Percentiles rank a stretch among this genome's conserved stretches.
These are phyloP conservation scores for Aspergillus sp. DNA, from an alignment of 2,329 filamentous ascomycete genomes.

Conservation along the genomic window DNA sequence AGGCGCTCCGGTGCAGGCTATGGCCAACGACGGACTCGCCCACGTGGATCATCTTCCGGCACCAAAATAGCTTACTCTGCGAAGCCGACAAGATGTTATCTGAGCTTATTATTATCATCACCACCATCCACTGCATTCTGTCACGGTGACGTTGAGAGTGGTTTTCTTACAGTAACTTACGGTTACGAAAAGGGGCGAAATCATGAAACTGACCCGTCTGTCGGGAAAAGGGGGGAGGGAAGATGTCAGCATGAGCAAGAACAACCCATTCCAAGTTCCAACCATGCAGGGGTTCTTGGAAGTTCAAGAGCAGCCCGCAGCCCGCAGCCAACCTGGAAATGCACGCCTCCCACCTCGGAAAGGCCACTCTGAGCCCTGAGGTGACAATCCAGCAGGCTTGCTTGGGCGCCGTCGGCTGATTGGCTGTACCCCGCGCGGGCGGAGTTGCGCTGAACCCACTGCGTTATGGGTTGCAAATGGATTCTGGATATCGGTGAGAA, in stretches of 20 bases:
- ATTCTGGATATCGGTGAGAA: background rate
- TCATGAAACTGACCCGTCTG: background rate
- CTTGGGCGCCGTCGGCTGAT: background rate
- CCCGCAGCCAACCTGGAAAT: background rate
- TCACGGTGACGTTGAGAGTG: background rate
- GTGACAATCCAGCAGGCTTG: background rate
- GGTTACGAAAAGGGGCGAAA: background rate
- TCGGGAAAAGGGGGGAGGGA: background rate
- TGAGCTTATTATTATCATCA: background rate
- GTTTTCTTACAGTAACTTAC: background rate
- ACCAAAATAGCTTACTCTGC: conserved; percentile 16
- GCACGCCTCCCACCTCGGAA: background rate
- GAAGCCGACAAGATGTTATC: background rate
- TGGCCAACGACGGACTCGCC: conserved; percentile 12
- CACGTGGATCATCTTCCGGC: conserved; percentile 21
- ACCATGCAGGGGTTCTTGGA: background rate
- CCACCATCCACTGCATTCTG: no score
- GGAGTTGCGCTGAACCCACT: background rate
- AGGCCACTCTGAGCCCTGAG: background rate
- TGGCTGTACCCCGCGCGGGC: background rate
- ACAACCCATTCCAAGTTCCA: conserved; percentile 8
- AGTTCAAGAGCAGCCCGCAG: no score
- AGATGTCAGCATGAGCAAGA: conserved; percentile 7
- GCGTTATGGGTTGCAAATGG: background rate
- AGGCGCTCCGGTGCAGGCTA: conserved; percentile 4